These are phyloP conservation scores for Eucalyptus marginata DNA, from an alignment of 345 rosid species.

Conservation along the genomic window DNA sequence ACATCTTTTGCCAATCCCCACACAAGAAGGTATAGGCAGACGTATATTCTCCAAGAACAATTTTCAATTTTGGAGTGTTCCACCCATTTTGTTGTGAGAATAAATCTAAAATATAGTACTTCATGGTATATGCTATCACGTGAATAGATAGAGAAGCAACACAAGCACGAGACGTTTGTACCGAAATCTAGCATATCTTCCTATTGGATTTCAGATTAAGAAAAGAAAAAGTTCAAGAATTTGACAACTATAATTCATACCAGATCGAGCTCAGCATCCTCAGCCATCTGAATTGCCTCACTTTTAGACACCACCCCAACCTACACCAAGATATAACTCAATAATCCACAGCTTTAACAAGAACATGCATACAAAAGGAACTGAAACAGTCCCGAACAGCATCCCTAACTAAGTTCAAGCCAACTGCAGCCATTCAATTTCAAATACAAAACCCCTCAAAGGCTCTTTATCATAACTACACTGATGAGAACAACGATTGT, in stretches of 20 bases:
- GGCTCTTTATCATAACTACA: background rate
- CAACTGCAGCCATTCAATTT: background rate
- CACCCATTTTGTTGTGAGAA: background rate
- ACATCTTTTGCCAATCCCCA: background rate
- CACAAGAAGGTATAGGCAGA: background rate
- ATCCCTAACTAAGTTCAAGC: background rate
- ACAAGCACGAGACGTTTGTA: background rate
- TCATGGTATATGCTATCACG: background rate
- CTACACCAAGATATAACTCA: slow-evolving; percentile 14
- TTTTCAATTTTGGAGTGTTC: background rate
- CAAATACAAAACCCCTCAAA: background rate
- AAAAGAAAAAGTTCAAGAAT: background rate
- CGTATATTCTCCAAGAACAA: background rate
- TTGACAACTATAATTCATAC: slow-evolving; percentile 8
- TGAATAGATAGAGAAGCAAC: background rate
- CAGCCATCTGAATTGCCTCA: slow-evolving; percentile 79
- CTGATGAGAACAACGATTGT: background rate
- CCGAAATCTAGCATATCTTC: background rate
- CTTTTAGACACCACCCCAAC: slow-evolving; percentile 69
- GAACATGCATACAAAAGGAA: background rate
- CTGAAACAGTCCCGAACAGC: background rate
- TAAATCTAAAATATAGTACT: background rate
- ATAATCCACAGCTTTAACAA: background rate
- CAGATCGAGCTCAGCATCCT: slow-evolving; percentile 81
- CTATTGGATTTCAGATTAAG: background rate